Base-by-base conservation (phyloP, 352 stramenopile species). In the Aphanomyces stellatus region DNA sequence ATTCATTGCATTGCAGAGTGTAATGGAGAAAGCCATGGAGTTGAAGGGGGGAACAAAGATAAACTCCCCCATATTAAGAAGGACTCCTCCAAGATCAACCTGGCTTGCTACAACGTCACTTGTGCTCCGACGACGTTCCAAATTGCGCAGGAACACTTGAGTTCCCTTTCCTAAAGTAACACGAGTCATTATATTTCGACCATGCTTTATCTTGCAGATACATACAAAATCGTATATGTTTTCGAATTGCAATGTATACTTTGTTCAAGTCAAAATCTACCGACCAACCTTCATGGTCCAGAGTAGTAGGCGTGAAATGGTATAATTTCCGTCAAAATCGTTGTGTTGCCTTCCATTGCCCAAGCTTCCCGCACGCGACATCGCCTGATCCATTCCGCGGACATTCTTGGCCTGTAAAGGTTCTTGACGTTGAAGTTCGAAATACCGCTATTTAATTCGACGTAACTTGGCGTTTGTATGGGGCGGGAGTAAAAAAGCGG, bases 1-100 rank as follows among this genome's bases (percentile, higher is more conserved):
- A 10, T 77, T 77, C 37, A 13, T 72, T 0, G 71, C 69, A 10
- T 48, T 77, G 1, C 70, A 49, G 51, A 63, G 4, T 42, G 64
- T 0, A 72, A 72, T 64, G 61, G 72, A 15, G 22, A 71, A 57
- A 37, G 59, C 17, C 69, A 74, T 49, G 31, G 61, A 13, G 40
- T 33, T 3, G 8, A 62, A 10, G 65, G 72, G 0, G 51, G 25
- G 15, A 77, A 77, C 55, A 33, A 71, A 22, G 72, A 74, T 48
- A n/a, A n/a, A 11, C 19, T 59, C 3, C 65, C 65, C 19, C 55
- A 62, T 53, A 24, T 71, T 13, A 8, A 37, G 4, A 71, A 71
- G 48, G 55, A 57, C 17, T n/a, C 49, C 19, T 35, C 49, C 24
- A 57, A 33, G 15, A n/a, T 33, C 24, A 24, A 57, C 49, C 28